Base-by-base conservation (phyloP, 176 grass and related monocot species). In the Eremochloa ophiuroides region DNA sequence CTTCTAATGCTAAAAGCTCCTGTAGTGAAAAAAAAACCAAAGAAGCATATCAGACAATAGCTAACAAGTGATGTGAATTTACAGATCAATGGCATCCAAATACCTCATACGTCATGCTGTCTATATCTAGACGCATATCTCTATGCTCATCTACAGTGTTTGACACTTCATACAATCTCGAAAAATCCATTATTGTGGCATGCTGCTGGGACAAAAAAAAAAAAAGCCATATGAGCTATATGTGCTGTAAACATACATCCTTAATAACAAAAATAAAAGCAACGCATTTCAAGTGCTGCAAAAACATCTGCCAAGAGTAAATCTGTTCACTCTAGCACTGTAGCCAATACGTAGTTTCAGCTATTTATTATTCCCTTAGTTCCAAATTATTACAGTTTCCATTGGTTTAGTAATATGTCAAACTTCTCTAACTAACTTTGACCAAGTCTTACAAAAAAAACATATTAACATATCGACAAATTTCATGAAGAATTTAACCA, bases 41-140 rank as follows among this genome's bases (percentile, higher is more conserved):
- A 81, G 22, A 44, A 74, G 16, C 3, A 78, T 74, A 44, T 78
- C 31, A 74, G 30, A 25, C 50, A 68, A 73, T 31, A 82, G 40
- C 42, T 69, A 79, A 17, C n/a, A 31, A 33, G 34, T 18, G 20
- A 77, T 20, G 17, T 73, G 12, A 76, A 63, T 39, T 37, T 15
- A 58, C 35, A 73, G 60, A 77, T 28, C 47, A 26, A 17, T 0
- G 50, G 47, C 14, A 61, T 69, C 87, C 63, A 63, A 58, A 63
- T 90, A 93, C 91, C 91, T 93, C 91, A 30, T 90, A 93, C 27
- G 87, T 85, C 91, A 93, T 90, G 85, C 81, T 85, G 77, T 93
- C 91, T 85, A 93, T 89, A 82, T 93, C 91, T 80, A 93, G 53
- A 64, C 87, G 87, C 91, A 90, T 87, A 85, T 93, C 85, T 74